Evolutionary conservation across 805 yeast genomes (phyloP).

Genomic region (Wickerhamiella occidentalis): DNA sequence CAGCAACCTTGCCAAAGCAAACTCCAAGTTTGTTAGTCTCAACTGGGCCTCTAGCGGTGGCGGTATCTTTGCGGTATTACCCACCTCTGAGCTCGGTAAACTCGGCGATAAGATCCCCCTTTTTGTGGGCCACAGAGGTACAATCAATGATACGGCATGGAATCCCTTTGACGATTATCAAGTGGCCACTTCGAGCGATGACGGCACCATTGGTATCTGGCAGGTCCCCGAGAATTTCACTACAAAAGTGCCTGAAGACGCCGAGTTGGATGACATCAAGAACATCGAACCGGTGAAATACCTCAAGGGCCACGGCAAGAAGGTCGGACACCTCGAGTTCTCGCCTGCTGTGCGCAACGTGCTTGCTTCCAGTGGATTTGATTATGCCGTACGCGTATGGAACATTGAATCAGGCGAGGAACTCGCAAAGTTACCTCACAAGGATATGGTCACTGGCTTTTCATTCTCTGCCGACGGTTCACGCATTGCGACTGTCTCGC

Average conservation of each 20-base stretch:
- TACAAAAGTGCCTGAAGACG: conserved; percentile 36
- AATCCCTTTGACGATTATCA: conserved; percentile 75
- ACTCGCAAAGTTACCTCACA: conserved; percentile 64
- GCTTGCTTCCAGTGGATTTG: conserved; percentile 81
- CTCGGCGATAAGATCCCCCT: conserved; percentile 87
- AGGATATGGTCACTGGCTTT: conserved; percentile 86
- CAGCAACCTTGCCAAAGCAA: conserved; percentile 74
- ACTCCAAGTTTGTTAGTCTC: conserved; percentile 73
- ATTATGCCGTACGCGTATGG: conserved; percentile 88
- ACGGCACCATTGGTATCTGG: conserved; percentile 77
- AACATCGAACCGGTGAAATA: conserved; percentile 63
- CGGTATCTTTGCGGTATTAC: conserved; percentile 93
- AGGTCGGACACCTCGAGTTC: conserved; percentile 83
- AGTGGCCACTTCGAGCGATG: conserved; percentile 72
- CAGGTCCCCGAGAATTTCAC: conserved; percentile 73
- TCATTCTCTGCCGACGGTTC: conserved; percentile 85
- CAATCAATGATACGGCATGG: conserved; percentile 90
- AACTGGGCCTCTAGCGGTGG: conserved; percentile 96
- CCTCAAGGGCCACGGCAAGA: conserved; percentile 77
- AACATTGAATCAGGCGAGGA: conserved; percentile 64
- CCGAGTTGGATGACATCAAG: conserved; percentile 41
- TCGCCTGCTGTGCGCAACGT: conserved; percentile 84
- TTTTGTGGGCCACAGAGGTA: conserved; percentile 91
- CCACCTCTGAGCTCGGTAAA: conserved; percentile 75
- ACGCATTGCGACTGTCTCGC: conserved; percentile 71